Evolutionary conservation across 208 protist genomes (phyloP).

Genomic region (Leishmania turanica): DNA sequence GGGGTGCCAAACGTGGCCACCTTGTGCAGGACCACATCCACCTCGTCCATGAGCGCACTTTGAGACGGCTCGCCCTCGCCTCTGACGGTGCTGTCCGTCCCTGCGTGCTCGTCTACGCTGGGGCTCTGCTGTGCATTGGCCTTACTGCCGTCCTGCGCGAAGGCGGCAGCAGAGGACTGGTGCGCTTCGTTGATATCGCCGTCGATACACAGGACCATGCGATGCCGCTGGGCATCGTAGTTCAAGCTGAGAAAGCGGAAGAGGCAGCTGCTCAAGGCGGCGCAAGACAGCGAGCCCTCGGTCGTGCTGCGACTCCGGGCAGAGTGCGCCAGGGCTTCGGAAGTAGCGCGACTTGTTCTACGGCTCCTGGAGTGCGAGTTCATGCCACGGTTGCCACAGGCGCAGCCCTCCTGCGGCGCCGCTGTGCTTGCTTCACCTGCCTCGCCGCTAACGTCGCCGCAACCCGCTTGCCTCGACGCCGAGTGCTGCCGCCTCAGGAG

Average conservation of each 20-base stretch:
- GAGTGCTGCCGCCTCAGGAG: neutral
- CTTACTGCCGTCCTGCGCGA: neutral
- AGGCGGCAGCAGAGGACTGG: neutral
- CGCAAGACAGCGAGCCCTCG: neutral
- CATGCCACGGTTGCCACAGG: neutral
- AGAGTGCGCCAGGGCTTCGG: neutral
- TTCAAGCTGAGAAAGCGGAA: conserved; percentile 61
- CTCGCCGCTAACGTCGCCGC: neutral
- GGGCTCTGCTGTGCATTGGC: neutral
- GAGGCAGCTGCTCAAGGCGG: neutral
- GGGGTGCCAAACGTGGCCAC: conserved; percentile 58
- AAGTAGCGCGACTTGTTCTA: neutral
- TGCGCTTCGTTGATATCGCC: conserved; percentile 9
- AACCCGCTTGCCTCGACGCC: neutral
- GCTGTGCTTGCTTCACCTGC: conserved; percentile 1
- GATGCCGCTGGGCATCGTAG: conserved; percentile 44
- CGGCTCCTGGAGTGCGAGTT: neutral
- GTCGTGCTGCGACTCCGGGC: neutral
- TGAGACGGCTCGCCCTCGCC: conserved; percentile 7
- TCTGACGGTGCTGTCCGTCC: neutral
- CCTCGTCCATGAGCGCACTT: conserved; percentile 13
- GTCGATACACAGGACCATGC: conserved; percentile 38
- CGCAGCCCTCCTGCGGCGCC: neutral
- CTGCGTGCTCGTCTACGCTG: conserved; percentile 6
- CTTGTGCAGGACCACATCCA: conserved; percentile 87